Evolutionary conservation across 2,329 filamentous ascomycete genomes (phyloP).

Genomic region (Verticillium isaacii): DNA sequence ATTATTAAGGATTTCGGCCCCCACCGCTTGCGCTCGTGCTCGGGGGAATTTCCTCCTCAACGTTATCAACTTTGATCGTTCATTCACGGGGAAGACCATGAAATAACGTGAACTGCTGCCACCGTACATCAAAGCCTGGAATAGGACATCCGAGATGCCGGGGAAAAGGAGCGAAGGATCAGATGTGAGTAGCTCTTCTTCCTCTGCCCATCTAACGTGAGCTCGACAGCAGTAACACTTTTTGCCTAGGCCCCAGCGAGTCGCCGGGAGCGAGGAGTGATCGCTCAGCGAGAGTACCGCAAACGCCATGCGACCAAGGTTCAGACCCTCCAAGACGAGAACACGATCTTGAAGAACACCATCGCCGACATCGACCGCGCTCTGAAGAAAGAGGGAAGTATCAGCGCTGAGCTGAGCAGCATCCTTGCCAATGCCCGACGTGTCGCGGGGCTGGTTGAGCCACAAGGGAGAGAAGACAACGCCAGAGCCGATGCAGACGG

Average conservation of each 20-base stretch:
- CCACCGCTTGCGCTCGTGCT: no score
- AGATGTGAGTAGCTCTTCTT: not conserved
- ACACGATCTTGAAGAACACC: slow-evolving; percentile 7
- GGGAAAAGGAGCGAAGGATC: not conserved
- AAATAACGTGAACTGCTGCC: not conserved
- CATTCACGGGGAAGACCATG: not conserved
- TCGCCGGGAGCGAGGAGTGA: slow-evolving; percentile 13
- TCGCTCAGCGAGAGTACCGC: slow-evolving; percentile 17
- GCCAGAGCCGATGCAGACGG: not conserved
- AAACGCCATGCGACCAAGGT: slow-evolving; percentile 16
- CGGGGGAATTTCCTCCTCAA: no score
- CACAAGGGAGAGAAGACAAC: not conserved
- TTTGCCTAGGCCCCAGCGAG: not conserved
- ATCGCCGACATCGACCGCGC: slow-evolving; percentile 6
- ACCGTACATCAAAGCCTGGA: not conserved
- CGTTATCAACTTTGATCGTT: no score
- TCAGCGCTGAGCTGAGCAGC: not conserved
- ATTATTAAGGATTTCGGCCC: no score
- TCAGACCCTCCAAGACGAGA: slow-evolving; percentile 14
- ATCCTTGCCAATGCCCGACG: slow-evolving; percentile 2
- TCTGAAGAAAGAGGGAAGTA: fast-evolving
- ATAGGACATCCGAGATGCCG: not conserved
- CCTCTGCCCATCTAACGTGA: not conserved
- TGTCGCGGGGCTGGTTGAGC: not conserved
- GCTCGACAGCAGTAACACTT: not conserved